Evolutionary conservation across 257 asterid species (phyloP).

Genomic region (Solanum ahanhuiri): DNA sequence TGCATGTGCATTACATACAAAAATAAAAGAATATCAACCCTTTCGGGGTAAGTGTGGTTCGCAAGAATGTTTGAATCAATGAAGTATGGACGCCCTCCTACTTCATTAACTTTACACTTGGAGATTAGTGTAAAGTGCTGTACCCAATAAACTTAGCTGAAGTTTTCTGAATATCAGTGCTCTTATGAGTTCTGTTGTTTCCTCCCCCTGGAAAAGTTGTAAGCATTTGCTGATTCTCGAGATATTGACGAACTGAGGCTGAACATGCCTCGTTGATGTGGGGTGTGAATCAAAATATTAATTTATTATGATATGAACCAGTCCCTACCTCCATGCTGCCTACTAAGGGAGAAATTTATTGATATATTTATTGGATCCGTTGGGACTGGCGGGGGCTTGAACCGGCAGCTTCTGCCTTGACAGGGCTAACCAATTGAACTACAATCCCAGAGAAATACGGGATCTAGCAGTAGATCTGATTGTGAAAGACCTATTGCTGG

Average conservation of each 20-base stretch:
- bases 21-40: background rate
- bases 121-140: background rate
- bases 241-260: background rate
- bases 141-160: background rate
- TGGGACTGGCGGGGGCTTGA: background rate
- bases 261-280: background rate
- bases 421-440: background rate
- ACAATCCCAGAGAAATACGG: no score
- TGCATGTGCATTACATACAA: background rate
- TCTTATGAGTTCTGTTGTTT: background rate
- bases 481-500: no score
- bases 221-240: background rate
- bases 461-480: no score
- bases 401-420: background rate
- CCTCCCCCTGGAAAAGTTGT: background rate
- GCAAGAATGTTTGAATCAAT: background rate
- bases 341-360: background rate
- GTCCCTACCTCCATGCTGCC: background rate
- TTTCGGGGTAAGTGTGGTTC: background rate
- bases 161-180: background rate
- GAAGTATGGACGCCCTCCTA: background rate
- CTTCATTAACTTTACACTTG: background rate
- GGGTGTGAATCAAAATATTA: background rate
- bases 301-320: background rate
- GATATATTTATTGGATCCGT: background rate